Evolutionary conservation across 495 filamentous ascomycete species (phyloP).

Genomic region (Durotheca rogersii): DNA sequence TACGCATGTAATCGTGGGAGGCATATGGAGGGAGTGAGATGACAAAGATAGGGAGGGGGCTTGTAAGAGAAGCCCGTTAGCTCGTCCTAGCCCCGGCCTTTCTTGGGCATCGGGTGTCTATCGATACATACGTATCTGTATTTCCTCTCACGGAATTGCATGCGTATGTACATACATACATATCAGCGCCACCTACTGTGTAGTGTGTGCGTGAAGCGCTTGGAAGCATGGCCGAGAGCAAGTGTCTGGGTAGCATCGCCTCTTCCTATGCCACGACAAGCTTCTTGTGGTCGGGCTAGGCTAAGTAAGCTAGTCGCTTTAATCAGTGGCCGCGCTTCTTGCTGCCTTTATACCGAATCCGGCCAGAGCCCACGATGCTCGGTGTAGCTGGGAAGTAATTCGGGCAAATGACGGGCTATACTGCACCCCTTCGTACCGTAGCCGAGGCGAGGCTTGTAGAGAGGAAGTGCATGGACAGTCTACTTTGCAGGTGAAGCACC

Average conservation of each 20-base stretch:
- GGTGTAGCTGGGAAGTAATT: slow-evolving; percentile 22
- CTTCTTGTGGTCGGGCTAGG: slow-evolving; percentile 10
- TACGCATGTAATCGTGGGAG: too few relatives aligned
- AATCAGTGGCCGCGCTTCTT: slow-evolving; percentile 15
- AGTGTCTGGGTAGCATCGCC: slow-evolving; percentile 10
- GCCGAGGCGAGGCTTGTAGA: not conserved
- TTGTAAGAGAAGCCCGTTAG: slow-evolving; percentile 15
- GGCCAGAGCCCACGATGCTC: slow-evolving; percentile 16
- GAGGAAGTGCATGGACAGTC: slow-evolving; percentile 21
- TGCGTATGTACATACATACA: too few relatives aligned
- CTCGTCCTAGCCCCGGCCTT: slow-evolving; percentile 22
- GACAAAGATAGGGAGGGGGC: too few relatives aligned
- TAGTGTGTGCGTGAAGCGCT: too few relatives aligned
- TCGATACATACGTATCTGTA: too few relatives aligned
- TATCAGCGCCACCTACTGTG: too few relatives aligned
- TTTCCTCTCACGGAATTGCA: too few relatives aligned
- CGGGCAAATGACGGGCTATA: slow-evolving; percentile 21
- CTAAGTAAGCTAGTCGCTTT: slow-evolving; percentile 10
- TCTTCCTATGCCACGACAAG: slow-evolving; percentile 1
- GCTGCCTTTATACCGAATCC: slow-evolving; percentile 27
- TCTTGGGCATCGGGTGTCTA: too few relatives aligned
- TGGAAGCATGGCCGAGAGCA: not conserved
- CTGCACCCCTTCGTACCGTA: slow-evolving; percentile 3
- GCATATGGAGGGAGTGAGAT: too few relatives aligned
- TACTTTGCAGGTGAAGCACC: slow-evolving; percentile 11